These are phyloP conservation scores for Xylaria hypoxylon DNA, from an alignment of 2,329 filamentous ascomycete genomes.

Conservation along the genomic window DNA sequence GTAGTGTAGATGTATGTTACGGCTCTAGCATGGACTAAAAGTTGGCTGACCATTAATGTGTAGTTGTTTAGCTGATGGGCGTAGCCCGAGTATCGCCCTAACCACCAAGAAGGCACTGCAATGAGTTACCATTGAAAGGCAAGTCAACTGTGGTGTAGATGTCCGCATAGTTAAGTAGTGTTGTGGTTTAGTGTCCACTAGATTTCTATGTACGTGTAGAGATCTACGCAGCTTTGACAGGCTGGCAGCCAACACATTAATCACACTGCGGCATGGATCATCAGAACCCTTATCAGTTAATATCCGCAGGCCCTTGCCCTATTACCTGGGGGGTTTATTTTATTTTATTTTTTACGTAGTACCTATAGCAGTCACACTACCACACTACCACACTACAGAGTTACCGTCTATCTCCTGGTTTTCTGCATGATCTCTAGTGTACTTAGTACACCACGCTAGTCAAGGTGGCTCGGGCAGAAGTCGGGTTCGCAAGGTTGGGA, in stretches of 20 bases:
- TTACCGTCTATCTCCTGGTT: neutral
- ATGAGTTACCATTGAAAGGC: neutral
- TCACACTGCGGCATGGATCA: slow-evolving; percentile 21
- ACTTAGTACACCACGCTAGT: neutral
- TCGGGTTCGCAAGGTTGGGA: slow-evolving; percentile 21
- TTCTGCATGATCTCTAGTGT: neutral
- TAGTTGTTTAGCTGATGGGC: too few relatives aligned
- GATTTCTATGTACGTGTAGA: neutral
- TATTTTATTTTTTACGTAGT: too few relatives aligned
- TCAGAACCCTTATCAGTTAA: slow-evolving; percentile 27
- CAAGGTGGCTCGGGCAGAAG: slow-evolving; percentile 3
- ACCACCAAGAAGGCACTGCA: neutral
- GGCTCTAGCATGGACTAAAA: slow-evolving; percentile 5
- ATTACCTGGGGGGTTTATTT: neutral
- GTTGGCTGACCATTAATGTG: neutral
- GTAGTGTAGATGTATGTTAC: neutral
- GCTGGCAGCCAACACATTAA: slow-evolving; percentile 25
- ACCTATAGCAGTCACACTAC: neutral
- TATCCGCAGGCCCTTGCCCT: slow-evolving; percentile 11
- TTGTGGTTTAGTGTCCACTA: neutral
- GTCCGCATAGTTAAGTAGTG: neutral
- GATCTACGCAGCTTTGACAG: slow-evolving; percentile 11
- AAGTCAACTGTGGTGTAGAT: too few relatives aligned
- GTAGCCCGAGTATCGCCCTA: neutral
- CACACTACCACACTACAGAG: neutral